phyloP scores from a whole-genome alignment of 148 eudicot species.

The Rhododendron kiyosumense region DNA sequence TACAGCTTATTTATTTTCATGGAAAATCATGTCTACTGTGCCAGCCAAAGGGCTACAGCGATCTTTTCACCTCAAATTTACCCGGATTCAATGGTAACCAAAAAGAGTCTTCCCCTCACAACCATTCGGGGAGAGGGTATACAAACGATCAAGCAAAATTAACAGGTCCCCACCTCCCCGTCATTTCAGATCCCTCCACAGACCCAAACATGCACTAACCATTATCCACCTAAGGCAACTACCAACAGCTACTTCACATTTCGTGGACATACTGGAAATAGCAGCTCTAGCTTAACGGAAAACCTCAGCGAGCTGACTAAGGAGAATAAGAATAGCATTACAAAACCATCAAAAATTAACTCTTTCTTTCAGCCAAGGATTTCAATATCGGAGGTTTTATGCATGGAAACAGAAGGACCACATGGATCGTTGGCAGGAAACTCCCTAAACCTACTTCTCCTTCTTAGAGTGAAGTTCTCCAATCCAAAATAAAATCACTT shows the following conservation, averaged over 20 bases:
- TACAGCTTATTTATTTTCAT: neutral
- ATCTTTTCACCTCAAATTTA: neutral
- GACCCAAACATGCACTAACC: neutral
- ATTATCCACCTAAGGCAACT: neutral
- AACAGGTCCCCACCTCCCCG: neutral
- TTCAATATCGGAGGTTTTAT: neutral
- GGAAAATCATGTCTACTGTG: neutral
- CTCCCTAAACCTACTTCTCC: neutral
- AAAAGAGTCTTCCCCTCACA: neutral
- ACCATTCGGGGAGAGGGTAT: neutral
- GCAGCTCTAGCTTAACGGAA: neutral
- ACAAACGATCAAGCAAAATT: neutral
- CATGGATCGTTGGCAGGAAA: neutral
- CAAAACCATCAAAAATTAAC: neutral
- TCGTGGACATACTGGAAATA: neutral
- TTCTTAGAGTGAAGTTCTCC: neutral
- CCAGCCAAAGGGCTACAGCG: neutral
- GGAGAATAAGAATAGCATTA: neutral
- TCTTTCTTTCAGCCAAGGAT: neutral
- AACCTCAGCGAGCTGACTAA: neutral
- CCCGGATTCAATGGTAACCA: neutral
- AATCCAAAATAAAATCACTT: neutral
- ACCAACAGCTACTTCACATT: neutral
- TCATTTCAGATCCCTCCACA: neutral
- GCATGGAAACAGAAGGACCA: too few relatives aligned